Base-by-base conservation (phyloP, 768 basidiomycete species). In the Ephemerocybe angulata region DNA sequence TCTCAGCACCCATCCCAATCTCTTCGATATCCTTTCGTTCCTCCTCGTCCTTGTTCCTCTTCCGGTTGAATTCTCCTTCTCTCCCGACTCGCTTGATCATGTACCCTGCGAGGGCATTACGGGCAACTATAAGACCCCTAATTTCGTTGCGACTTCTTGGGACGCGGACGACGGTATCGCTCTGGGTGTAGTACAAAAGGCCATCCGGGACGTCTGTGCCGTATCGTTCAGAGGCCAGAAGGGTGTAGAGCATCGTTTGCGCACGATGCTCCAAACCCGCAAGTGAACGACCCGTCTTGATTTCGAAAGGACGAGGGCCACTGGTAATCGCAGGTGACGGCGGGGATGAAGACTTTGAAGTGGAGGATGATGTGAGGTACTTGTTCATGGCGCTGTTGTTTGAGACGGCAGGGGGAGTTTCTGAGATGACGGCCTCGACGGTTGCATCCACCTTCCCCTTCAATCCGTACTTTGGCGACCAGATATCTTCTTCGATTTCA, bases 401-500 rank as follows among this genome's bases (percentile, higher is more conserved):
- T 38, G 50, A 48, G 43, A 53, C 30, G 48, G 56, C 28, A 28
- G 64, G 56, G 64, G 67, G 74, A 25, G 68, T 69, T 50, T 85
- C 84, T 6, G 78, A 68, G 41, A 93, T 77, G 29, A 84, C 67
- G 0, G 83, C 83, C 58, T 90, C 77, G 2, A 98, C 84, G 1
- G 88, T 93, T 1, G 90, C 96, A 62, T 99, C 97, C 21, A 98
- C 74, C 70, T 98, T 98, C 22, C 97, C 97, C 67, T 95, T 96
- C 31, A 99, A 75, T 1, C 97, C 97, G 62, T 91, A 96, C 2
- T 84, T 87, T 0, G 97, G 96, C 0, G 93, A 95, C 89, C 92
- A 97, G 59, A 99, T 96, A 60, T 98, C 94, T 66, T 99, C 97
- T 73, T 99, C 97, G 38, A 96, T 80, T 54, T 93, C 94, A 58